These are phyloP conservation scores for Erysiphe pulchra DNA, from an alignment of 2,329 filamentous ascomycete genomes.

Conservation along the genomic window DNA sequence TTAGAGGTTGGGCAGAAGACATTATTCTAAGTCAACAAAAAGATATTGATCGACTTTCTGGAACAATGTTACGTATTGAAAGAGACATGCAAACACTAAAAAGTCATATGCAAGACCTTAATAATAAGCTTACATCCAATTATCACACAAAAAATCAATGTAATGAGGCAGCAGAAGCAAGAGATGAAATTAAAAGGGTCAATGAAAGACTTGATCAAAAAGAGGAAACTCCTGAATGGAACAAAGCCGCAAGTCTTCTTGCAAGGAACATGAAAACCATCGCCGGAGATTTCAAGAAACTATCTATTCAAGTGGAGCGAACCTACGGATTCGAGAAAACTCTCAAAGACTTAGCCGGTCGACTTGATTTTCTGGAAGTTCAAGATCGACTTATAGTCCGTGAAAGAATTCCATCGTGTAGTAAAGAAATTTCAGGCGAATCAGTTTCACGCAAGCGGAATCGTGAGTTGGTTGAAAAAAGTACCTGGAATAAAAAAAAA, in stretches of 20 bases:
- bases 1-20: constrained; percentile 8
- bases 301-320: neutral
- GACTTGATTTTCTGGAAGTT: neutral
- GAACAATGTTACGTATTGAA: constrained; percentile 8
- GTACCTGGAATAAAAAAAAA: neutral
- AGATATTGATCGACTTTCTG: constrained; percentile 12
- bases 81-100: constrained; percentile 10
- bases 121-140: constrained; percentile 5
- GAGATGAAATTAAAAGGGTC: neutral
- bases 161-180: neutral
- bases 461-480: neutral
- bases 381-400: neutral
- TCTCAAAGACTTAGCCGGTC: neutral
- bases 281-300: neutral
- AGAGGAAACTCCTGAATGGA: neutral
- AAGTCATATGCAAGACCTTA: constrained; percentile 11
- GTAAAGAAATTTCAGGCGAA: too few species aligned
- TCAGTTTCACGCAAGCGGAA: too few species aligned
- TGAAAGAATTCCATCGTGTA: too few species aligned
- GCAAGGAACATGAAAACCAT: neutral
- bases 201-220: neutral
- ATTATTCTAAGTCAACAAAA: constrained; percentile 8
- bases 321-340: neutral
- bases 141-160: neutral
- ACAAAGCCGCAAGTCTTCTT: neutral